Evolutionary conservation across 192 early-diverging fungal genomes (phyloP).

Genomic region (Backusella circina): DNA sequence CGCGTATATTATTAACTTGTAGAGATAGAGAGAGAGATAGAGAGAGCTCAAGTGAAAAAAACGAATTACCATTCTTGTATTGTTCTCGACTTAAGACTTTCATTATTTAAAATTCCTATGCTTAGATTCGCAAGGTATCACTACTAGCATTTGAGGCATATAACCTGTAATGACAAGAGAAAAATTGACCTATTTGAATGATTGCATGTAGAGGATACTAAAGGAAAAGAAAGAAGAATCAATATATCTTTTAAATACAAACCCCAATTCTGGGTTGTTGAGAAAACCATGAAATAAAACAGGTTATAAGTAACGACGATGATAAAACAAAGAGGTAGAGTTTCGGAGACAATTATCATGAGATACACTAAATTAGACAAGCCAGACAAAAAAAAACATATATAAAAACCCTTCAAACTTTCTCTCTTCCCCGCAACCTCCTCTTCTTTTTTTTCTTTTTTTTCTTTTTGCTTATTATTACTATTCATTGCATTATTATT

Average conservation of each 20-base stretch:
- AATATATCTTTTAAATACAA: neutral
- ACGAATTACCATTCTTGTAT: neutral
- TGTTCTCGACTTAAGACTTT: neutral
- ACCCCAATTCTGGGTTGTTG: neutral
- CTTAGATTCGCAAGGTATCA: neutral
- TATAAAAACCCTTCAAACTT: neutral
- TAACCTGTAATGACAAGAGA: neutral
- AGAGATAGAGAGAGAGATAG: no score
- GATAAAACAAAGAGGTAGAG: neutral
- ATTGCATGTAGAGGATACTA: neutral
- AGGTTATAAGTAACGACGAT: neutral
- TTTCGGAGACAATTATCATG: slow-evolving; percentile 1
- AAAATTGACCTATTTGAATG: neutral
- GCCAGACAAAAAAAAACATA: neutral
- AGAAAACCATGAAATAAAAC: neutral
- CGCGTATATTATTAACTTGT: neutral
- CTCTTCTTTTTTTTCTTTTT: neutral
- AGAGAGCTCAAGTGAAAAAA: neutral
- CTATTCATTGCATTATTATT: neutral
- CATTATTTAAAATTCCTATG: neutral
- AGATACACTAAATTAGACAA: neutral
- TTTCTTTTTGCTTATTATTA: neutral
- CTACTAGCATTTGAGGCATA: neutral
- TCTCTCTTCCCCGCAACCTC: neutral
- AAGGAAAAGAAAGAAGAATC: neutral